Evolutionary conservation across 352 stramenopile species (phyloP).

Genomic region (Globisporangium spiculum): DNA sequence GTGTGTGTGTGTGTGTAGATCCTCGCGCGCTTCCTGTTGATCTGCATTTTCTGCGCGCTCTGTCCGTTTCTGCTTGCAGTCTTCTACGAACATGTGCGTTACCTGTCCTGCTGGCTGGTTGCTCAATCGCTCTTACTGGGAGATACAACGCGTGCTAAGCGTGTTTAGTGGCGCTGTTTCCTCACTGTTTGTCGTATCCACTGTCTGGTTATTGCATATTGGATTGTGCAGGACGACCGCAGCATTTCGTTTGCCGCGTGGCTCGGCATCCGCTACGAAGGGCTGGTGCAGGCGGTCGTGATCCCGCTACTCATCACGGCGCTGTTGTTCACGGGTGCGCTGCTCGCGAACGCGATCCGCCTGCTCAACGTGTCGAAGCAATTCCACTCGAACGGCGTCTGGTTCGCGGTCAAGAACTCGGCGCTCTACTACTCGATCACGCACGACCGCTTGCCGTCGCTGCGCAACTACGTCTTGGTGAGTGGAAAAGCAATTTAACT

Average conservation of each 20-base stretch:
- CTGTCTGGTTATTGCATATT: background rate
- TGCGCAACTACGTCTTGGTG: constrained; percentile 84
- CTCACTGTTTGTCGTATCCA: background rate
- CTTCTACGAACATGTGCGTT: constrained; percentile 80
- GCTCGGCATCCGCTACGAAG: constrained; percentile 75
- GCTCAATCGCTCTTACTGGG: background rate
- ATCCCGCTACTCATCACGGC: constrained; percentile 68
- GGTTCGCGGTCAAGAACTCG: constrained; percentile 83
- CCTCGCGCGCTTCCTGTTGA: constrained; percentile 82
- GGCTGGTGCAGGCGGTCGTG: constrained; percentile 48
- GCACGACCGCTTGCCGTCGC: constrained; percentile 65
- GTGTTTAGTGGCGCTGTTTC: background rate
- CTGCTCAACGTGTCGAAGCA: constrained; percentile 75
- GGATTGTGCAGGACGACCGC: constrained; percentile 49
- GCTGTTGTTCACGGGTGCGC: constrained; percentile 73
- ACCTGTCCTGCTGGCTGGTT: background rate
- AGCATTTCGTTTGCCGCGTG: constrained; percentile 81
- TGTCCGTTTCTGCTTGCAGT: constrained; percentile 79
- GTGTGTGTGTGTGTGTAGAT: constrained; percentile 39
- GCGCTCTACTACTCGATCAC: constrained; percentile 75
- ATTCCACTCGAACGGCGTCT: constrained; percentile 67
- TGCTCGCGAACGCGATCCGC: constrained; percentile 73
- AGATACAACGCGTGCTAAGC: background rate
- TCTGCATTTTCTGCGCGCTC: constrained; percentile 83
- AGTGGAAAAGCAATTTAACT: background rate